Conservation (phyloP, 139 green algal species). For the Parachlorella kessleri region DNA sequence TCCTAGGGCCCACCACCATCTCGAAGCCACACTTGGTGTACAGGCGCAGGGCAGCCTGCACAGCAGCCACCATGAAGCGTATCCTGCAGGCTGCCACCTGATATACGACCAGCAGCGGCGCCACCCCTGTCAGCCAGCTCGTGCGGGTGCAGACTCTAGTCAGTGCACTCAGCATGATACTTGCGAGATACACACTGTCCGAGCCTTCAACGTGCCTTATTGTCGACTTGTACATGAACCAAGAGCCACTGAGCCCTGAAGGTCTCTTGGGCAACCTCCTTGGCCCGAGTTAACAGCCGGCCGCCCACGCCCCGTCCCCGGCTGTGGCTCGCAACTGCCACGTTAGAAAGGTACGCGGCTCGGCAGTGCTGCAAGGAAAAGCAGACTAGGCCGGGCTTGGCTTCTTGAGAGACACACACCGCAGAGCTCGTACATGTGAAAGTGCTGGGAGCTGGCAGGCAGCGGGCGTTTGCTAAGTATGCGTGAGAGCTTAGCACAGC, state of each 20-base stretch:
- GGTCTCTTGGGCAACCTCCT: not conserved
- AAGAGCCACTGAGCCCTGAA: not conserved
- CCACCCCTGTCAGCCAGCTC: not conserved
- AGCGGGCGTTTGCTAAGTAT: no score
- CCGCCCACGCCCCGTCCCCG: not conserved
- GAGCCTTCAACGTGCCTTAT: not conserved
- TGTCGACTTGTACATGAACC: not conserved
- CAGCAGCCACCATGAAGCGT: not conserved
- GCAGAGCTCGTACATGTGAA: no score
- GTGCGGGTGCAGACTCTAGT: not conserved
- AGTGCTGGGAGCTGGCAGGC: no score
- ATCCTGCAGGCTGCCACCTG: not conserved
- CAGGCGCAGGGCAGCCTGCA: not conserved
- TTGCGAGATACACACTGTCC: not conserved
- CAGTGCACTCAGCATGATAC: no score
- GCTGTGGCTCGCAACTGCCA: not conserved
- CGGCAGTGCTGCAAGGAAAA: not conserved
- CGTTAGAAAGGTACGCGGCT: not conserved
- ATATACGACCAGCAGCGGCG: not conserved
- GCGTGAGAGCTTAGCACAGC: not conserved
- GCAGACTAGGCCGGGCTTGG: not conserved
- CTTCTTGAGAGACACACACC: not conserved
- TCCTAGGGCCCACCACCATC: not conserved
- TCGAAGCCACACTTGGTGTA: not conserved
- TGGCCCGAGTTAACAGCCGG: not conserved